phyloP scores from a whole-genome alignment of 1,284 basidiomycete genomes.

The Sutorius eximius region DNA sequence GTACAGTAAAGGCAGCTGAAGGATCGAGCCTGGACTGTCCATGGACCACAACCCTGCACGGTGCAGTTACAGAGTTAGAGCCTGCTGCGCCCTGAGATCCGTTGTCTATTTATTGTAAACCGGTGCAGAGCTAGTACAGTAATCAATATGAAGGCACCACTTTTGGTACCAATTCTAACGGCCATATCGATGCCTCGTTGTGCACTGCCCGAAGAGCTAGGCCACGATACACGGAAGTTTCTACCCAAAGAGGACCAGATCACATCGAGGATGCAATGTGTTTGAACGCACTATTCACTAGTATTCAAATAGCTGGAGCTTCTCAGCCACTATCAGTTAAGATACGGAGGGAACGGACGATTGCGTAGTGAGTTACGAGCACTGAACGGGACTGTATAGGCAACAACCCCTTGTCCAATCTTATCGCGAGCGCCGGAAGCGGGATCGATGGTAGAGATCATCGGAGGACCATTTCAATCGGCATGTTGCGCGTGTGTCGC shows the following conservation, averaged over 20 bases:
- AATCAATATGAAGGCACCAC: conserved; percentile 25
- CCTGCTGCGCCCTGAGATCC: conserved; percentile 22
- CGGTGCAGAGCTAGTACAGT: conserved; percentile 19
- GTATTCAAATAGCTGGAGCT: conserved; percentile 32
- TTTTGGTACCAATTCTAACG: conserved; percentile 7
- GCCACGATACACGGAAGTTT: conserved; percentile 20
- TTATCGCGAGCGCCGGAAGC: conserved; percentile 21
- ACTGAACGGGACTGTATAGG: background rate
- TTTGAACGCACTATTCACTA: conserved; percentile 11
- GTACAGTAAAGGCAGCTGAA: conserved; percentile 34
- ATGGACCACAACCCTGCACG: conserved; percentile 16
- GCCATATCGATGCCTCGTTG: conserved; percentile 25
- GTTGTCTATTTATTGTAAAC: conserved; percentile 24
- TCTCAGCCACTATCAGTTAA: conserved; percentile 22
- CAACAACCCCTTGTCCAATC: background rate
- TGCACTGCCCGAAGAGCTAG: conserved; percentile 25
- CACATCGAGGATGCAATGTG: conserved; percentile 31
- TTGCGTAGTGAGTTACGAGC: background rate
- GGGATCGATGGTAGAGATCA: conserved; percentile 13
- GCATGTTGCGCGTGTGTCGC: conserved; percentile 3
- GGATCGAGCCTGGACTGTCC: conserved; percentile 18
- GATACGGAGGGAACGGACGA: conserved; percentile 17
- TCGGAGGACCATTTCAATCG: conserved; percentile 5
- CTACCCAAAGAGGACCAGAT: conserved; percentile 15
- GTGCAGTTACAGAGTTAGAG: conserved; percentile 27